phyloP scores from a whole-genome alignment of 2,329 filamentous ascomycete species.

The Zymoseptoria ardabiliae region DNA sequence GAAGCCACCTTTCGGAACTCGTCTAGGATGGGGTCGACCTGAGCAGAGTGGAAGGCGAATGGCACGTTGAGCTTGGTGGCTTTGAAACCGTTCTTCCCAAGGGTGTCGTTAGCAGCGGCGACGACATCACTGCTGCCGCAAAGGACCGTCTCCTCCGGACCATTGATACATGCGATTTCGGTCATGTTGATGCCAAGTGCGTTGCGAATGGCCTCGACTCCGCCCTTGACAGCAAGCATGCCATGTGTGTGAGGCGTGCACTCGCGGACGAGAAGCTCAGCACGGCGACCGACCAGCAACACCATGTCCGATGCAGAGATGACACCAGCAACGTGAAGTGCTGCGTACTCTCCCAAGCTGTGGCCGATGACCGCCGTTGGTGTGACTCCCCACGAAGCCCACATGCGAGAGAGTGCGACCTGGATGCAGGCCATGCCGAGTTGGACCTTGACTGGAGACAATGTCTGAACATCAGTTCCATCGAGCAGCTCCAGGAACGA shows the following conservation, averaged over 20 bases:
- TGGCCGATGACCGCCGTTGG: constrained; percentile 47
- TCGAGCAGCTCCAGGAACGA: constrained; percentile 45
- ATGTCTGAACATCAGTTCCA: constrained; percentile 42
- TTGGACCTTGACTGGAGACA: constrained; percentile 47
- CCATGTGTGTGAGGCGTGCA: constrained; percentile 61
- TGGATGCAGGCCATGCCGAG: constrained; percentile 48
- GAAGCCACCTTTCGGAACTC: constrained; percentile 51
- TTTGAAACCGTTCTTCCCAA: constrained; percentile 50
- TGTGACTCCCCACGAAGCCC: constrained; percentile 48
- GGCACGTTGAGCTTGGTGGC: constrained; percentile 57
- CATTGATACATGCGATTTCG: constrained; percentile 67
- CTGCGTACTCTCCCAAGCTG: constrained; percentile 67
- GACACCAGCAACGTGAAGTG: constrained; percentile 63
- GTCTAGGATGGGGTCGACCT: constrained; percentile 57
- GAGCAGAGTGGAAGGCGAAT: constrained; percentile 60
- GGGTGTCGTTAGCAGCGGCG: constrained; percentile 43
- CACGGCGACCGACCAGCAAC: constrained; percentile 62
- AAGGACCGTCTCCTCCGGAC: constrained; percentile 68
- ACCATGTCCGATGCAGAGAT: constrained; percentile 64
- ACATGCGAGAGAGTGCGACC: constrained; percentile 47
- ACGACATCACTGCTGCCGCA: constrained; percentile 55
- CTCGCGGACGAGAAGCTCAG: constrained; percentile 55
- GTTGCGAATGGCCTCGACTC: constrained; percentile 45
- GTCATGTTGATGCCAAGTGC: constrained; percentile 44
- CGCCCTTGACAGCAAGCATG: constrained; percentile 55